phyloP scores from a whole-genome alignment of 2,329 filamentous ascomycete species.

The Keithomyces neogunnii region DNA sequence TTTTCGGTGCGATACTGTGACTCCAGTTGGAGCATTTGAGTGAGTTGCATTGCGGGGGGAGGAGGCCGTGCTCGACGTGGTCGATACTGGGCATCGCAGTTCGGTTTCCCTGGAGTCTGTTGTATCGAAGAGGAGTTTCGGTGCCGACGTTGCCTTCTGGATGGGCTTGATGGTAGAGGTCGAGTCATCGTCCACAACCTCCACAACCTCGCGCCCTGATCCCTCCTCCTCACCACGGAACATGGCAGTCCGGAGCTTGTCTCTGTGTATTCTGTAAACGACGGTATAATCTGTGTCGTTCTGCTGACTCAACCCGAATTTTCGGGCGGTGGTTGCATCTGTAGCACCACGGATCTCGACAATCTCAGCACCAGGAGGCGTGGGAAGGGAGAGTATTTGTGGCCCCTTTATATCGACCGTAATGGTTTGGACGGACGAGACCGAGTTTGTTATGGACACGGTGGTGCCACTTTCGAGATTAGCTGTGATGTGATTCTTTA shows the following conservation, averaged over 20 bases:
- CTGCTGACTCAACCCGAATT: slow-evolving; percentile 13
- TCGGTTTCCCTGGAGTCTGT: not conserved
- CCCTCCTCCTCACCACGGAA: slow-evolving; percentile 25
- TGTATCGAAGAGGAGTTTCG: not conserved
- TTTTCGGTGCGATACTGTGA: not conserved
- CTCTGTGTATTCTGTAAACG: slow-evolving; percentile 51
- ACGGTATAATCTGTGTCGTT: slow-evolving; percentile 38
- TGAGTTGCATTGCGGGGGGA: slow-evolving; percentile 9
- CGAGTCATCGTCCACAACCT: slow-evolving; percentile 17
- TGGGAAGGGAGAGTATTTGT: slow-evolving; percentile 39
- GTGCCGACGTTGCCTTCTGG: not conserved
- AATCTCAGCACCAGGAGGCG: slow-evolving; percentile 51
- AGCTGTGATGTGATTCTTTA: slow-evolving; percentile 45
- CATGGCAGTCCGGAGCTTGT: slow-evolving; percentile 35
- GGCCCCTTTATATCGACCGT: slow-evolving; percentile 54
- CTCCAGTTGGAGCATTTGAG: slow-evolving; percentile 10
- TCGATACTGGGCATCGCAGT: not conserved
- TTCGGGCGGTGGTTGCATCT: slow-evolving; percentile 7
- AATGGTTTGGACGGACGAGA: slow-evolving; percentile 53
- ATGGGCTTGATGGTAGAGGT: not conserved
- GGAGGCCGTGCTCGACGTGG: slow-evolving; percentile 1
- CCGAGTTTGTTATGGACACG: slow-evolving; percentile 52
- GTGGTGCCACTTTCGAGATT: slow-evolving; percentile 46
- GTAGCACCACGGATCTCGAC: slow-evolving; percentile 35
- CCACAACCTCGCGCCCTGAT: slow-evolving; percentile 16